Conservation (phyloP, 768 basidiomycete genomes). For the Rhizopogon rudus region DNA sequence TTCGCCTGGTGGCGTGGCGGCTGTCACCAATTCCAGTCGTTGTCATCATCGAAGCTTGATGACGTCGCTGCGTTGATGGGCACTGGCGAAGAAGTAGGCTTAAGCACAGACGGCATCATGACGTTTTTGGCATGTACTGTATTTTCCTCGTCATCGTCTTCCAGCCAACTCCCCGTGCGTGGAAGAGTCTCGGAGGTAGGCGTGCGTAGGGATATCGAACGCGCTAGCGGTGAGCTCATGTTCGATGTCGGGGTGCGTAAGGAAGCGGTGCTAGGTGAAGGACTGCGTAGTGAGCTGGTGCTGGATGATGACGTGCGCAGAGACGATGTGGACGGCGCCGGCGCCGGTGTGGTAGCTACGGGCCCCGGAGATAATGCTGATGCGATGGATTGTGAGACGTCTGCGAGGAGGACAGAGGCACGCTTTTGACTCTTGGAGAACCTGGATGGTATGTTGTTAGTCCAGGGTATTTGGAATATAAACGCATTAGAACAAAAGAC, state of each 20-base stretch:
- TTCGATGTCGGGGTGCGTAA: conserved; percentile 6
- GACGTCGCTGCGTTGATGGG: conserved; percentile 3
- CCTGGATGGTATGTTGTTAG: conserved; percentile 27
- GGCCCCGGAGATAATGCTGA: conserved; percentile 40
- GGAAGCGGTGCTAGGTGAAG: conserved; percentile 7
- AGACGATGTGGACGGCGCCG: conserved; percentile 12
- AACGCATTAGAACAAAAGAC: too few species aligned
- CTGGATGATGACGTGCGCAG: conserved; percentile 16
- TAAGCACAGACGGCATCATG: conserved; percentile 27
- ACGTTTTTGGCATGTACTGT: conserved; percentile 12
- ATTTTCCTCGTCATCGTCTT: conserved; percentile 34
- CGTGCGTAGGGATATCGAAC: conserved; percentile 8
- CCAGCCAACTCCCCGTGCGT: conserved; percentile 26
- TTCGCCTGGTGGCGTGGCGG: background rate
- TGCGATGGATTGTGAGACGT: conserved; percentile 54
- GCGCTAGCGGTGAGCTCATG: conserved; percentile 12
- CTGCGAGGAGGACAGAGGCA: conserved; percentile 59
- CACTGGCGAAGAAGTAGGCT: conserved; percentile 14
- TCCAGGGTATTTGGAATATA: background rate
- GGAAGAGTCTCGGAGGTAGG: conserved; percentile 13
- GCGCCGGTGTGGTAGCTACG: conserved; percentile 23
- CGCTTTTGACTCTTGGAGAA: conserved; percentile 65
- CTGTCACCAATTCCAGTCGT: conserved; percentile 59
- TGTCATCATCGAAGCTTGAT: conserved; percentile 36
- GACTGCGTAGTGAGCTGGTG: conserved; percentile 3